phyloP scores from a whole-genome alignment of 768 basidiomycete species.

The Boletellus emodensis region DNA sequence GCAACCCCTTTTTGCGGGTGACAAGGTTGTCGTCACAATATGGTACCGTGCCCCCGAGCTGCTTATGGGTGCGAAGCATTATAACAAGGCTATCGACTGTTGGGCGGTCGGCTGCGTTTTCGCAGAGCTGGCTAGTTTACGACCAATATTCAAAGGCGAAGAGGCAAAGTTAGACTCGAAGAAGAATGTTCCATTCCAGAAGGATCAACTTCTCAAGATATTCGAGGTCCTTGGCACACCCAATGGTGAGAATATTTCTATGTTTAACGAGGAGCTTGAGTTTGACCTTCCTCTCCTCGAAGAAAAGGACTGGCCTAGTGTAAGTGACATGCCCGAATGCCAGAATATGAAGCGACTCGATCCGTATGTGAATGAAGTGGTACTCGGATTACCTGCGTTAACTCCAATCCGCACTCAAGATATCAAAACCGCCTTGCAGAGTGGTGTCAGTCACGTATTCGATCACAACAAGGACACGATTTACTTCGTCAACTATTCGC shows the following conservation, averaged over 20 bases:
- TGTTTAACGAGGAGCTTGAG: neutral
- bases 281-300: conserved; percentile 4
- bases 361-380: conserved; percentile 40
- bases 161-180: conserved; percentile 96
- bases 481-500: conserved; percentile 82
- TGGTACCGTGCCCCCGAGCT: conserved; percentile 99
- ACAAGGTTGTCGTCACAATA: conserved; percentile 99
- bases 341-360: conserved; percentile 77
- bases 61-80: conserved; percentile 94
- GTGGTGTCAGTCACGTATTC: conserved; percentile 72
- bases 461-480: conserved; percentile 65
- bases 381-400: neutral
- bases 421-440: conserved; percentile 58
- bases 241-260: conserved; percentile 45
- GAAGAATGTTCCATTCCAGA: conserved; percentile 96
- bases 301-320: conserved; percentile 88
- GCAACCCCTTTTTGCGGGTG: conserved; percentile 86
- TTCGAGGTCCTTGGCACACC: conserved; percentile 92
- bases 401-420: conserved; percentile 33
- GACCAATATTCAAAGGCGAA: conserved; percentile 99
- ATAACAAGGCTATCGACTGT: conserved; percentile 93
- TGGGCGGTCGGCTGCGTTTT: conserved; percentile 99
- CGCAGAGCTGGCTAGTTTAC: conserved; percentile 87
- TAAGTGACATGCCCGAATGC: conserved; percentile 86
- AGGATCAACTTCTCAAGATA: conserved; percentile 93